Evolutionary conservation across 2,329 filamentous ascomycete species (phyloP), one percentile per base, ranked within the genome.

Genomic region (Penicillium sp.): DNA sequence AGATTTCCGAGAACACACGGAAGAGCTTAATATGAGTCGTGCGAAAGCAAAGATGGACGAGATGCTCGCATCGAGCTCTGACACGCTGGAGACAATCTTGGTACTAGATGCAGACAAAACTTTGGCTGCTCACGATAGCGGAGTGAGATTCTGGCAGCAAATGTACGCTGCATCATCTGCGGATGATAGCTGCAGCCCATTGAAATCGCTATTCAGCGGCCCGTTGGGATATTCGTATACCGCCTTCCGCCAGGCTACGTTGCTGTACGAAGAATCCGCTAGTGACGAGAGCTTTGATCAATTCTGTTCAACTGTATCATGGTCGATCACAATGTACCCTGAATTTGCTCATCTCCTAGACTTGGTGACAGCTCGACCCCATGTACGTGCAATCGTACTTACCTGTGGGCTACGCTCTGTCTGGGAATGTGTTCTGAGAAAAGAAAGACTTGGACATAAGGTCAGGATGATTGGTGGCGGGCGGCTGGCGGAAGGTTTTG

Each of bases 71-170:
- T 13, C 32, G 2, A 38, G 49, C 7, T 16, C 40, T 10, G 55
- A 49, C 7, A 38, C 59, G 2, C 46, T 76, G 8, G 61, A 80
- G 41, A 82, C 74, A 0, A 67, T 82, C 42, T 47, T 87, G 14
- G 77, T 86, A 0, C 43, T 88, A 2, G 84, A 88, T 56, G 84
- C 70, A 0, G 84, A 87, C 64, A 80, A 70, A 57, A 87, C 83
- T 0, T 65, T 88, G 49, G 67, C 76, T 5, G 52, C 76, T 1
- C 58, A 76, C 10, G 56, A 64, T 41, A 64, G 60, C 1, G 52
- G 57, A 4, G 26, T 19, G n/a, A 7, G 49, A 19, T 59, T 63
- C 23, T 63, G 60, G 60, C 16, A 57, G 3, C 49, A 32, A 2
- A 8, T 30, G 62, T 13, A 46, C 52, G 14, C 43, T 42, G 3